Conservation (phyloP, 1,284 basidiomycete genomes). For the Cronartium ribicola region DNA sequence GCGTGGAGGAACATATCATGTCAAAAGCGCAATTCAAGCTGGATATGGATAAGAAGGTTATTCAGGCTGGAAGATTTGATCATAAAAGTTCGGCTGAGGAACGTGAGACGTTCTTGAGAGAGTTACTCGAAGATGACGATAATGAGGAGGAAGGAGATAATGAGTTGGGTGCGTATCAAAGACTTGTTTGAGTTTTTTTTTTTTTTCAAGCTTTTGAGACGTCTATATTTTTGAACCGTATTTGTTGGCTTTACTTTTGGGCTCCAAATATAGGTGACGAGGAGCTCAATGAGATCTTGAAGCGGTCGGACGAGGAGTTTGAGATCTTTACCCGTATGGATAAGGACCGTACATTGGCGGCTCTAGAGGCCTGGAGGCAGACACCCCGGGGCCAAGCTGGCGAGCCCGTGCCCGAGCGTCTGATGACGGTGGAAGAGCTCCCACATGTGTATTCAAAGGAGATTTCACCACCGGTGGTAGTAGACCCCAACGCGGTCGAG, state of each 20-base stretch:
- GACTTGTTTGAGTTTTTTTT: slow-evolving; percentile 57
- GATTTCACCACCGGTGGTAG: slow-evolving; percentile 22
- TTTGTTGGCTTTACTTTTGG: neutral
- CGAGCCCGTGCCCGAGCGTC: slow-evolving; percentile 69
- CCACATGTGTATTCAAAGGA: slow-evolving; percentile 70
- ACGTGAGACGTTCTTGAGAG: slow-evolving; percentile 85
- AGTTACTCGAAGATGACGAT: slow-evolving; percentile 54
- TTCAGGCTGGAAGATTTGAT: slow-evolving; percentile 98
- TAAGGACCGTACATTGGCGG: slow-evolving; percentile 69
- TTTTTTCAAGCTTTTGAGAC: neutral
- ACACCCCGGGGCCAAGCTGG: slow-evolving; percentile 61
- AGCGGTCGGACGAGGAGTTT: slow-evolving; percentile 76
- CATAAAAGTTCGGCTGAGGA: slow-evolving; percentile 98
- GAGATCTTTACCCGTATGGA: slow-evolving; percentile 81
- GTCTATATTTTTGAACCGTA: neutral
- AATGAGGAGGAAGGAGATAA: slow-evolving; percentile 50
- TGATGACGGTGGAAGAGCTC: slow-evolving; percentile 85
- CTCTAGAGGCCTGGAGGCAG: slow-evolving; percentile 65
- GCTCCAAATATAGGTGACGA: slow-evolving; percentile 92
- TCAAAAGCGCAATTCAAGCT: slow-evolving; percentile 92
- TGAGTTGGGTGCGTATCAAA: slow-evolving; percentile 56
- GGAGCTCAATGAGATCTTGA: slow-evolving; percentile 88
- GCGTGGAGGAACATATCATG: slow-evolving; percentile 96
- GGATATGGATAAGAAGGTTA: slow-evolving; percentile 98
- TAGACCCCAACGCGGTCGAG: slow-evolving; percentile 42